A percentile compares a stretch with the other conserved stretches of the same genome.
These are phyloP conservation scores for Macrolepiota fuliginosa DNA, from an alignment of 768 basidiomycete genomes.

Conservation along the genomic window DNA sequence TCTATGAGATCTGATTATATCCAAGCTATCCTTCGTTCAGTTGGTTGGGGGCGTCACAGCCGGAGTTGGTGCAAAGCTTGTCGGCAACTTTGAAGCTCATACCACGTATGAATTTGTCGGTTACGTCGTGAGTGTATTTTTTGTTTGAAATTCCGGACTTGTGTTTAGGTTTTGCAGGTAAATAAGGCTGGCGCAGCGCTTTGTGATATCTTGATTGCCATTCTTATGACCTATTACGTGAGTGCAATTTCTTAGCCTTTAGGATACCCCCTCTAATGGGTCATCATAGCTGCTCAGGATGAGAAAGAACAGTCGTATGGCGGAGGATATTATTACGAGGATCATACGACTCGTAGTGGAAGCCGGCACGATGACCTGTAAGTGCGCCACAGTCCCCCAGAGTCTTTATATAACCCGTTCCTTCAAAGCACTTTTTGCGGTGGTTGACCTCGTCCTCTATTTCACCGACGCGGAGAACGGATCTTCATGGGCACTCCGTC, in stretches of 20 bases:
- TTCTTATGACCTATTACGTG: not conserved
- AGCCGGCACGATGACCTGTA: slow-evolving; percentile 10
- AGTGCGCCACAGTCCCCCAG: not conserved
- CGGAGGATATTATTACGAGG: not conserved
- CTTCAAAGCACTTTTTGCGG: not conserved
- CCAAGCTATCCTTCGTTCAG: not conserved
- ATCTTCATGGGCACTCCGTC: slow-evolving; percentile 9
- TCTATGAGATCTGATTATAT: not conserved
- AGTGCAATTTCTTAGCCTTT: not conserved
- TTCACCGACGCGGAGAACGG: slow-evolving; percentile 9
- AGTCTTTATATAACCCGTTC: not conserved
- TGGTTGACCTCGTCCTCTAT: slow-evolving; percentile 9
- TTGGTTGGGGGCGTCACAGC: not conserved
- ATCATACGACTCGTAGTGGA: not conserved
- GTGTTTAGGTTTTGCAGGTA: not conserved
- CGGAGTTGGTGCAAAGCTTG: not conserved
- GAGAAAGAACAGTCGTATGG: not conserved
- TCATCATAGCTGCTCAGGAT: not conserved
- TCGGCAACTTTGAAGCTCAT: not conserved
- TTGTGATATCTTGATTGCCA: not conserved
- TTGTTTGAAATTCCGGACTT: not conserved
- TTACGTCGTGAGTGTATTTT: not conserved
- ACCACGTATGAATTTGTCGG: not conserved
- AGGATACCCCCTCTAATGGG: not conserved
- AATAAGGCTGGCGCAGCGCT: not conserved